Conservation (phyloP, 306 rosid species). For the Senna siamea region DNA sequence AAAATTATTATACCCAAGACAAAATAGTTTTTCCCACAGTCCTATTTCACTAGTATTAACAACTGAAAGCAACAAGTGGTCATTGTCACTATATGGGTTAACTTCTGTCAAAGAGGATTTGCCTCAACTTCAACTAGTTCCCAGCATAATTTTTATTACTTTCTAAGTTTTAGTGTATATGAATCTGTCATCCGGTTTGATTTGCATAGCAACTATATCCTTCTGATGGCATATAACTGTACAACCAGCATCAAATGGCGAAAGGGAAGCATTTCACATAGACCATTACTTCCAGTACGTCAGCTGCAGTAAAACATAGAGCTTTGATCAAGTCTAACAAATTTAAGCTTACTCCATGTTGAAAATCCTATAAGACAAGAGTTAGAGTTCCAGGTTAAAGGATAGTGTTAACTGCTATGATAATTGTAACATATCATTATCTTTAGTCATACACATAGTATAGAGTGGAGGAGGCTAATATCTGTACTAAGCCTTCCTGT, state of each 20-base stretch:
- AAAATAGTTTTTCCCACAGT: background rate
- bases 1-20: background rate
- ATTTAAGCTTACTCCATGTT: background rate
- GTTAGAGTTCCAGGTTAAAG: background rate
- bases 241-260: background rate
- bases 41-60: slow-evolving; percentile 22
- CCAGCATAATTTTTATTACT: background rate
- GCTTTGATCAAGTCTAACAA: background rate
- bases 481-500: background rate
- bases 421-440: background rate
- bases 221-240: background rate
- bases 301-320: background rate
- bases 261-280: too few relatives aligned
- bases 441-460: background rate
- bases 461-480: background rate
- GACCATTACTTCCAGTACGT: too few relatives aligned
- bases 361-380: too few relatives aligned
- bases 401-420: background rate
- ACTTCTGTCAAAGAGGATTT: background rate
- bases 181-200: background rate
- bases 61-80: slow-evolving; percentile 29
- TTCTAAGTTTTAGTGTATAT: background rate
- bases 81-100: slow-evolving; percentile 12
- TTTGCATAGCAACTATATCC: slow-evolving; percentile 5
- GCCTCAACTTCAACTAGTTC: slow-evolving; percentile 19